Evolutionary conservation across 2,329 filamentous ascomycete species (phyloP).

Genomic region (Aspergillus sojae): DNA sequence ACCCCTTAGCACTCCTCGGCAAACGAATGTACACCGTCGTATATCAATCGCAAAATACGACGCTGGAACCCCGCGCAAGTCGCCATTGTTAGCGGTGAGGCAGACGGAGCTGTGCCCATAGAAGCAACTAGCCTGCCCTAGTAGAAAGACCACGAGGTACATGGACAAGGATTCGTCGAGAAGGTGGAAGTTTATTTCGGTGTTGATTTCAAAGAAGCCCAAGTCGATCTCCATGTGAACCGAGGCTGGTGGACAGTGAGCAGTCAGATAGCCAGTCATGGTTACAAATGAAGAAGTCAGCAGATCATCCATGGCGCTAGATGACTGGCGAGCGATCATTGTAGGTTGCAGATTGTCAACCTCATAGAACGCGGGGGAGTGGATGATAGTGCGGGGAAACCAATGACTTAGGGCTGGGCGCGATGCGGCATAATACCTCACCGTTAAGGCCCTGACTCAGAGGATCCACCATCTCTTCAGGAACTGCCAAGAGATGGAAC

Average conservation of each 20-base stretch:
- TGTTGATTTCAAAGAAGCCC: background rate
- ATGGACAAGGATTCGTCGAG: background rate
- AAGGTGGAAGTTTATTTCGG: slow-evolving; percentile 9
- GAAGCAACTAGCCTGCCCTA: background rate
- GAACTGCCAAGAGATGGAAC: background rate
- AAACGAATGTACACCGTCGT: background rate
- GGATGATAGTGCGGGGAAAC: background rate
- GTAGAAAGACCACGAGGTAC: background rate
- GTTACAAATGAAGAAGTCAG: background rate
- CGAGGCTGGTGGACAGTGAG: background rate
- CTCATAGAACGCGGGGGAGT: background rate
- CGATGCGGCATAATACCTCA: background rate
- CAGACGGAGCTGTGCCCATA: background rate
- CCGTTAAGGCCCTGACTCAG: background rate
- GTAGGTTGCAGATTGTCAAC: background rate
- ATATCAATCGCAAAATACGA: background rate
- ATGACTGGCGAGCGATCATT: background rate
- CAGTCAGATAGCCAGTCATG: too few relatives aligned
- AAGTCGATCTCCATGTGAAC: slow-evolving; percentile 7
- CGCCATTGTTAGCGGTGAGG: background rate
- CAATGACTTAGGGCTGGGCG: background rate
- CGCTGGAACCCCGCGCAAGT: background rate
- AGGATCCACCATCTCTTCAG: background rate
- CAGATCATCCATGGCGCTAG: background rate
- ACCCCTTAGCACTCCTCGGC: background rate